Evolutionary conservation across 441 rosid genomes (phyloP), one percentile per base, ranked within the genome.

Genomic region (Aleurites moluccanus): DNA sequence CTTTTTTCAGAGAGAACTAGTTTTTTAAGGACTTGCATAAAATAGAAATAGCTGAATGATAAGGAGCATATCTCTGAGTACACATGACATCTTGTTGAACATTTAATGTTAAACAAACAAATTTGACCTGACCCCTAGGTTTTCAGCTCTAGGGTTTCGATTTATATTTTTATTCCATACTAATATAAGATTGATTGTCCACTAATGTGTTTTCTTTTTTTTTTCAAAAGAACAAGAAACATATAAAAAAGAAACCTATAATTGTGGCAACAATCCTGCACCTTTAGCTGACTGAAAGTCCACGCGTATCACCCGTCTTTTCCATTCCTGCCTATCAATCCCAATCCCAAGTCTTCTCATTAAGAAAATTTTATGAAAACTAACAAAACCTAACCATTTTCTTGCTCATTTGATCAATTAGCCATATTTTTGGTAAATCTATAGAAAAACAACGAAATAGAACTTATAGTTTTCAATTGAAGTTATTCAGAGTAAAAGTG

Each of bases 291-390:
- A 91, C 81, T 81, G 94, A 80, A 86, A 85, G 82, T 88, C 91
- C 89, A 81, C 62, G 88, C 70, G 85, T 91, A 85, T 95, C 93
- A 92, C 92, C 99, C 99, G 86, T 95, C 96, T 86, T 95, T 90
- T 91, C 96, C 97, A 88, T 81, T 92, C 88, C 86, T 77, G 77
- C 96, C 98, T 90, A 91, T 84, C 88, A 90, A 88, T 86, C 91
- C 89, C 97, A 92, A 86, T 72, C 91, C 87, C 88, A 85, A 78
- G 75, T 77, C 81, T 82, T 84, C 85, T 86, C 80, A 86, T 86
- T 67, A 80, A 83, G 75, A 70, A 77, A 72, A 64, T 69, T 70
- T 49, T 72, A 67, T 40, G 52, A 30, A 69, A 67, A 75, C 74
- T 13, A 80, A 74, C 10, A 80, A 71, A 67, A 67, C 59, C 75